Evolutionary conservation across 352 stramenopile genomes (phyloP), one percentile per base, ranked within the genome.

Genomic region (Phytopythium chamaehyphon): DNA sequence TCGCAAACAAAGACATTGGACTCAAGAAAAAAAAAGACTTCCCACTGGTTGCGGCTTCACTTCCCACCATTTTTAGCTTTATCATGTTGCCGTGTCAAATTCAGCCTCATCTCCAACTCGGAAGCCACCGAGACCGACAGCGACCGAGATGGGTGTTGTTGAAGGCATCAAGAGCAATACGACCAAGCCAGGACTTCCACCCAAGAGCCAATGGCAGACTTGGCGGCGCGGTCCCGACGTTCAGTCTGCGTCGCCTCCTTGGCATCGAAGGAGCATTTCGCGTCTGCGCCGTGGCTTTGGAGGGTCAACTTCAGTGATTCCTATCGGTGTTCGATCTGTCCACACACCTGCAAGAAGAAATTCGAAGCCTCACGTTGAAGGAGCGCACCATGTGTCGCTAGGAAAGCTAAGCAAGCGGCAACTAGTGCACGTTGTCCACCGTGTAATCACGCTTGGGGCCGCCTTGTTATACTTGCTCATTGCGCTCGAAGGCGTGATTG

Each of bases 391-490:
- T 11, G 23, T 36, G 6, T 40, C 26, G 2, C 15, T 50, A 16
- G 7, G 23, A 1, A 26, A 28, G 3, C 9, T 50, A 24, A 24
- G 23, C 15, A 22, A 23, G 26, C 18, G n/a, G 6, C 44, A 50
- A 16, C 6, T 26, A 24, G 0, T 39, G 23, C 44, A 50, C 6
- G 23, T 50, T 15, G 9, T 50, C 24, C 44, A 50, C 11, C 44
- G 44, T n/a, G 23, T 50, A 3, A 18, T 50, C n/a, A 50, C 44
- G 23, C 44, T 71, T n/a, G 59, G 49, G 5, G 55, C 62, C 21
- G 59, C 62, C 16, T 44, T 71, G 23, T 58, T 72, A 56, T 69
- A 58, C 42, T 54, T 69, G 47, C 54, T 49, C 40, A 67, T 67
- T 14, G 65, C 63, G 19, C 21, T 68, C 8, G 28, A 57, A 18